phyloP scores from a whole-genome alignment of 768 basidiomycete genomes.

The Pleurotus djamor region DNA sequence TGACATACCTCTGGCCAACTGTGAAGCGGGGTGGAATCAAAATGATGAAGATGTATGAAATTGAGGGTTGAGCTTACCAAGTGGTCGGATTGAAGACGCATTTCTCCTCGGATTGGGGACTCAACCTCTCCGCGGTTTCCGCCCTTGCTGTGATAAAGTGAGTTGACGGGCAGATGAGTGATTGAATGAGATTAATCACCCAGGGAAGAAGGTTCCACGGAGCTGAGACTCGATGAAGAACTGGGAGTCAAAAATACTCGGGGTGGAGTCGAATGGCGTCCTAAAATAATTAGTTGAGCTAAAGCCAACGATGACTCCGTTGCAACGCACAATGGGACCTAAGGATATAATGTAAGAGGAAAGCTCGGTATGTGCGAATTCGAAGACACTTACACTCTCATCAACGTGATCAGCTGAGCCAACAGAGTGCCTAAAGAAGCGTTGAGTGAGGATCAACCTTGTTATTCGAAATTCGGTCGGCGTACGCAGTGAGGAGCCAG shows the following conservation, averaged over 20 bases:
- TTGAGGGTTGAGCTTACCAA: conserved; percentile 1
- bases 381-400: conserved; percentile 3
- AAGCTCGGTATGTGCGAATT: not conserved
- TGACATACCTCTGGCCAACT: conserved; percentile 23
- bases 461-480: not conserved
- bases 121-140: conserved; percentile 29
- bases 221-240: conserved; percentile 44
- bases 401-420: conserved; percentile 19
- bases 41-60: not conserved
- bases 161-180: not conserved
- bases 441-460: not conserved
- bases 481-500: conserved; percentile 29
- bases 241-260: conserved; percentile 39
- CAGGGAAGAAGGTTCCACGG: conserved; percentile 38
- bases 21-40: not conserved
- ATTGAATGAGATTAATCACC: conserved; percentile 18
- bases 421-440: conserved; percentile 12
- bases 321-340: not conserved
- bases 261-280: conserved; percentile 46
- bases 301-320: not conserved
- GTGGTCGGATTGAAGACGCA: conserved; percentile 44
- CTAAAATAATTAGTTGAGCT: conserved; percentile 9
- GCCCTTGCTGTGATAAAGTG: conserved; percentile 23
- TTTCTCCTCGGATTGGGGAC: conserved; percentile 29
- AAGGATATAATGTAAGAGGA: not conserved